These are phyloP conservation scores for Agrostemma githago DNA, from an alignment of 148 eudicot genomes.

Conservation along the genomic window DNA sequence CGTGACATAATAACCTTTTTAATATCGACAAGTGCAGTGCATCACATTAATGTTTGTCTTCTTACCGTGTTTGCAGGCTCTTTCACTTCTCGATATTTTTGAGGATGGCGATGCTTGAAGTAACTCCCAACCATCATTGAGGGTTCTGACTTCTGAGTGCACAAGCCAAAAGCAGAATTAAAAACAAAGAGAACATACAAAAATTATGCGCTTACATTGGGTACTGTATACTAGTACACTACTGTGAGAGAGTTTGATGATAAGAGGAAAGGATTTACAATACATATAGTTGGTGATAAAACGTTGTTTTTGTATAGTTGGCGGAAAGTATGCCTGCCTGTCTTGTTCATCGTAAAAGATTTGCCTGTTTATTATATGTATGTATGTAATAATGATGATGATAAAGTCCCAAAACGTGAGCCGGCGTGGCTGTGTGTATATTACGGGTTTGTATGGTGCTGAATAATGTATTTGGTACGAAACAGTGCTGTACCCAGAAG, in stretches of 20 bases:
- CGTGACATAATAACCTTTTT: not conserved
- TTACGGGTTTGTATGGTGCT: no score
- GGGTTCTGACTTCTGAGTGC: not conserved
- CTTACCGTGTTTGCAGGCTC: slow-evolving; percentile 41
- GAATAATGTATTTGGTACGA: no score
- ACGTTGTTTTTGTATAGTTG: slow-evolving; percentile 18
- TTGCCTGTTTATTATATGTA: not conserved
- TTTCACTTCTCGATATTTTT: slow-evolving; percentile 67
- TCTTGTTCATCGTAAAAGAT: slow-evolving; percentile 11
- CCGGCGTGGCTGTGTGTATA: no score
- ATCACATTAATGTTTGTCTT: not conserved
- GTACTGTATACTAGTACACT: not conserved
- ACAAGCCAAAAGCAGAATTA: not conserved
- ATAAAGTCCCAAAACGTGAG: not conserved
- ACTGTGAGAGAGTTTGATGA: slow-evolving; percentile 4
- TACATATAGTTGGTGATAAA: slow-evolving; percentile 10
- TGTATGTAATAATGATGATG: slow-evolving; percentile 8
- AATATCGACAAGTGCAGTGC: not conserved
- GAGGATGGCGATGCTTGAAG: slow-evolving; percentile 33
- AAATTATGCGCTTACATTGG: slow-evolving; percentile 2
- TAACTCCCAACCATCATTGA: not conserved
- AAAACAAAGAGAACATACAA: slow-evolving; percentile 1
- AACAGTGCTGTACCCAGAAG: no score
- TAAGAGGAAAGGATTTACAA: not conserved
- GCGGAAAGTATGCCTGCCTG: slow-evolving; percentile 14